Percentiles rank a stretch among this genome's conserved stretches.
Evolutionary conservation across 768 basidiomycete genomes (phyloP).

Genomic region (Lactarius trivialis): DNA sequence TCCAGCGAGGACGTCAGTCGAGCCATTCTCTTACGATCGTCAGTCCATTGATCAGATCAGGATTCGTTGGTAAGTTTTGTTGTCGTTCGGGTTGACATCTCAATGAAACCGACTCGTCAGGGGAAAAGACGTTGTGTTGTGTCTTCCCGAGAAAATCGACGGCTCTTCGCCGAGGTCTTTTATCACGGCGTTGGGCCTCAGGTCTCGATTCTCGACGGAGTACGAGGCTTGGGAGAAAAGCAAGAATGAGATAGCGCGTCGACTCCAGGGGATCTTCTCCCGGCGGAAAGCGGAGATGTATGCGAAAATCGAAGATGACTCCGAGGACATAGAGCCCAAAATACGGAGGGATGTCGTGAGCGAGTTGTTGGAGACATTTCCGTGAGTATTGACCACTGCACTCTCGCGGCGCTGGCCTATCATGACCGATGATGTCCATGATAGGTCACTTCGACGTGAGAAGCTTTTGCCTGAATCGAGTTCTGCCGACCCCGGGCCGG

Average conservation of each 20-base stretch:
- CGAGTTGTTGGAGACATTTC: conserved; percentile 3
- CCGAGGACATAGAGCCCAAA: background rate
- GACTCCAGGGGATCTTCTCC: background rate
- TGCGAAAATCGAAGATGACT: background rate
- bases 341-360: background rate
- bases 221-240: background rate
- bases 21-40: background rate
- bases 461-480: background rate
- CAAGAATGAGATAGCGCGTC: background rate
- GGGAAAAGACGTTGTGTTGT: background rate
- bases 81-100: background rate
- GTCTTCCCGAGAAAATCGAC: conserved; percentile 9
- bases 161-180: background rate
- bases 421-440: background rate
- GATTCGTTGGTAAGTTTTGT: background rate
- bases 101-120: background rate
- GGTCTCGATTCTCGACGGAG: background rate
- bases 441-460: conserved; percentile 9
- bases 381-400: background rate
- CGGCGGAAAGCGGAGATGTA: background rate
- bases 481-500: background rate
- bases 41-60: background rate
- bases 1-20: background rate
- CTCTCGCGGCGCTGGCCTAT: background rate
- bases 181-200: background rate